Evolutionary conservation across 2,329 filamentous ascomycete genomes (phyloP), one percentile per base, ranked within the genome.

Genomic region (Graphiopsis chlorocephala): DNA sequence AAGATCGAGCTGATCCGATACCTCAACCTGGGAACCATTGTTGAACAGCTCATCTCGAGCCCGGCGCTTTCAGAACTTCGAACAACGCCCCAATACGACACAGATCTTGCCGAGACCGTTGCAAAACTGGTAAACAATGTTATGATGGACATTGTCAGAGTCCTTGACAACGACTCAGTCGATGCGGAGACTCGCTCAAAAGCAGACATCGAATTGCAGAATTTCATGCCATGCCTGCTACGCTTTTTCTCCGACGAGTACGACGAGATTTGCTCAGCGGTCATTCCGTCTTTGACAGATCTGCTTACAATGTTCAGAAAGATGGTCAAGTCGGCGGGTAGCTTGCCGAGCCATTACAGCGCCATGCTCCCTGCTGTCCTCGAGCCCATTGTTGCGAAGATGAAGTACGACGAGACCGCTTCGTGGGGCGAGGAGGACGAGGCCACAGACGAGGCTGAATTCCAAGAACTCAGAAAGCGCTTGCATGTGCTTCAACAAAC

Each of bases 221-320:
- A 87, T 47, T 98, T 98, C 76, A 82, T 97, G 29, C 92, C 93
- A 0, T 90, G 93, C 70, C 84, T 98, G 14, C 83, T 99, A 59
- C 91, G 94, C 45, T 97, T 97, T 82, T 97, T 99, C 79, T 91
- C 93, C 26, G 95, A 99, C 78, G 93, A 99, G 75, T 99, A 96
- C 77, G 95, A 99, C 77, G 95, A 99, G 80, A 90, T 99, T 70
- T 98, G 95, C 82, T 96, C 93, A 38, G 95, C 92, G 14, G 92
- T 98, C 65, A 96, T 99, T 67, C 91, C 93, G 25, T 94, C 92
- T 42, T 86, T 98, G 63, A 97, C 92, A 57, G 96, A 99, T 73
- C 86, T 98, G 57, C 85, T 99, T 66, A 93, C 92, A 29, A 94
- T 96, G 76, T 85, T 98, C 69, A 90, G 95, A 64, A 96, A 93